Base-by-base conservation (phyloP, 768 basidiomycete species). In the Boletus insuetus region DNA sequence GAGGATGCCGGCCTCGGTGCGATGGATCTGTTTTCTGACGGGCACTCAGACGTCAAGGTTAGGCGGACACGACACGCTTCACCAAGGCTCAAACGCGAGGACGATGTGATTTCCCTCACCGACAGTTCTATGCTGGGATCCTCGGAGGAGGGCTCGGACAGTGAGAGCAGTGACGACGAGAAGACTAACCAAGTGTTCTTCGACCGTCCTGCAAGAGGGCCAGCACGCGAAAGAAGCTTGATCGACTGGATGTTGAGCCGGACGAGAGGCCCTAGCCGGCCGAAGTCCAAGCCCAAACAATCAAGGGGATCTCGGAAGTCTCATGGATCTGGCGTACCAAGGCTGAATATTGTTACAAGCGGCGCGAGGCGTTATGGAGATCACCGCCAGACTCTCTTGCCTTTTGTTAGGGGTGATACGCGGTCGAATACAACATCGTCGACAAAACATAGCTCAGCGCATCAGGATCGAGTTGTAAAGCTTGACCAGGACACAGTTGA, bases 171-270 rank as follows among this genome's bases (percentile, higher is more conserved):
- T 17, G 73, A 72, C 11, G 69, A 69, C 10, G 68, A 64, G 58
- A 62, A 41, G 61, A 68, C 17, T 75, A 76, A 70, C 9, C 72
- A 58, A 13, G 75, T 75, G 55, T 59, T 77, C 32, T 53, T 64
- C 29, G 65, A 70, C 16, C 60, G 49, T 41, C 62, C 56, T 2
- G 20, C 37, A 26, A 67, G 62, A 51, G 62, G 58, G 10, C 64
- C 66, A 20, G 66, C 64, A 24, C 69, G 61, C 51, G 75, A 72
- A 67, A 77, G 64, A 66, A 82, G 75, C 62, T 65, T 87, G 49
- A 86, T 90, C 45, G 85, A 89, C 59, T 83, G 82, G 65, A 90
- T 90, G 87, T 63, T 90, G 46, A 73, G 75, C 14, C 75, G 79
- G 45, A 77, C 78, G 3, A 57, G 67, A 59, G 52, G 51, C 35